Evolutionary conservation across 306 rosid species (phyloP), one percentile per base, ranked within the genome.

Genomic region (Gillenia trifoliata): DNA sequence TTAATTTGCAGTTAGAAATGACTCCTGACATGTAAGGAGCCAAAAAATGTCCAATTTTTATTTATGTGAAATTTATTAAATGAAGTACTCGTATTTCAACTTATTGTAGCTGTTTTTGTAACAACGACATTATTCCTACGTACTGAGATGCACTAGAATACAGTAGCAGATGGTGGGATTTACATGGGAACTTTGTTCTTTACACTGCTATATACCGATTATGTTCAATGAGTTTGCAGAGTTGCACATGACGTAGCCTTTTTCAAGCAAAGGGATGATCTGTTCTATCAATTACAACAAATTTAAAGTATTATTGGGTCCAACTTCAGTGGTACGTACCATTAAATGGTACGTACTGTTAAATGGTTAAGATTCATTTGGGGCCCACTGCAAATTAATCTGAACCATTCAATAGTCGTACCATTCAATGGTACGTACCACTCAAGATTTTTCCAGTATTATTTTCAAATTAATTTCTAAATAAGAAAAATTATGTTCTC

Each of bases 121-220:
- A 56, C 75, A 26, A 73, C 69, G 66, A 86, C 88, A 3, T 20
- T 84, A 1, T 86, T 84, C 78, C 33, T 86, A 1, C 41, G 83
- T 47, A 84, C 83, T 12, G 77, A 86, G 81, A 86, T 84, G 86
- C 83, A 74, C 20, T 68, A 31, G 28, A 84, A 69, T 23, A 70
- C 84, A 5, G 73, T 36, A 28, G 72, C 50, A 30, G 41, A 77
- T 29, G 88, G 85, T 10, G 78, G 68, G 11, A 52, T 76, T 25
- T 86, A 73, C 68, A 6, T 31, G 6, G 90, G 90, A n/a, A 84
- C 88, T 47, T 43, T 86, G 30, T 84, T 83, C 72, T 81, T 77
- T 33, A 33, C 63, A 12, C 55, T 75, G 57, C 62, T 81, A 4
- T 71, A 68, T 22, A 69, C 84, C 64, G 68, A 1, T 77, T 16